phyloP scores from a whole-genome alignment of 2,329 filamentous ascomycete genomes.

The Pseudocercospora pini-densiflorae region DNA sequence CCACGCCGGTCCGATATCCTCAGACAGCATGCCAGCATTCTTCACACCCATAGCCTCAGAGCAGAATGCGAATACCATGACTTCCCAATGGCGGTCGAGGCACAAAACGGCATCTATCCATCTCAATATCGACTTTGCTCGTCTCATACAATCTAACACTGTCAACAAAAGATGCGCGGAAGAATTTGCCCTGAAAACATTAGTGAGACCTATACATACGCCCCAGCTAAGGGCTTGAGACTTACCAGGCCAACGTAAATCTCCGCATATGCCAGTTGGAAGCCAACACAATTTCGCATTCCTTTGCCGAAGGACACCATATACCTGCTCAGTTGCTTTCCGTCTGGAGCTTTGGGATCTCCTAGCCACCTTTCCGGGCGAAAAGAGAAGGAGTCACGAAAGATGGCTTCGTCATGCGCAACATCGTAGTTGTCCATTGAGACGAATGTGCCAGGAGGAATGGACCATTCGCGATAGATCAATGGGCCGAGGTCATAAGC shows the following conservation, averaged over 20 bases:
- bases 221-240: neutral
- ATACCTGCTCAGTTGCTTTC: slow-evolving; percentile 16
- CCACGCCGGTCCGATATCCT: neutral
- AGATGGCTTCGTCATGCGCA: slow-evolving; percentile 22
- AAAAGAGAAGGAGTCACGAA: slow-evolving; percentile 21
- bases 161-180: slow-evolving; percentile 11
- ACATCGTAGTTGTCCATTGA: slow-evolving; percentile 23
- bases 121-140: neutral
- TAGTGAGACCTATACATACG: neutral
- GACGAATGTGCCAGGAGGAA: slow-evolving; percentile 23
- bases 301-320: slow-evolving; percentile 20
- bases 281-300: slow-evolving; percentile 19
- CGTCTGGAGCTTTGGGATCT: slow-evolving; percentile 17
- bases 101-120: neutral
- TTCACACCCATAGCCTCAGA: neutral
- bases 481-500: slow-evolving; percentile 19
- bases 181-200: slow-evolving; percentile 15
- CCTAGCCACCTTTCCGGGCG: slow-evolving; percentile 25
- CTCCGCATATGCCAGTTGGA: slow-evolving; percentile 20
- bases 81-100: neutral
- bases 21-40: neutral
- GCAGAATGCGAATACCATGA: neutral
- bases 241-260: slow-evolving; percentile 11
- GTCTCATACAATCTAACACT: neutral
- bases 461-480: slow-evolving; percentile 21